Conservation (phyloP, 2,329 filamentous ascomycete genomes). For the Ceratocystis colombiana region DNA sequence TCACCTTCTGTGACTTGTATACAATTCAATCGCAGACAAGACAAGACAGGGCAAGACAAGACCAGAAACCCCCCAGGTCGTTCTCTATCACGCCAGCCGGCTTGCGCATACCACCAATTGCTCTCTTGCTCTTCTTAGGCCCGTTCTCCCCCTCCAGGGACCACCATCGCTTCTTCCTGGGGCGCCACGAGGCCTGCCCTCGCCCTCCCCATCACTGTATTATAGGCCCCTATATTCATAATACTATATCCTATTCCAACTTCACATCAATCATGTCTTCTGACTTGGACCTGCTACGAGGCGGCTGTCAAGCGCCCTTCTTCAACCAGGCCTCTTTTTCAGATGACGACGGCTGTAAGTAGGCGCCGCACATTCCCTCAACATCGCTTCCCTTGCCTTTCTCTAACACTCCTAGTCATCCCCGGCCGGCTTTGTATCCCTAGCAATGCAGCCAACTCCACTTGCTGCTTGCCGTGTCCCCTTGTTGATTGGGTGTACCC, state of each 20-base stretch:
- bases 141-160: too few species aligned
- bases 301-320: constrained; percentile 25
- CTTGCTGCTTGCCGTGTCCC: constrained; percentile 86
- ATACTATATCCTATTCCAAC: background rate
- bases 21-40: background rate
- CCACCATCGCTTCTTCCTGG: background rate
- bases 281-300: constrained; percentile 23
- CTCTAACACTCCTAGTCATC: constrained; percentile 38
- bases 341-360: constrained; percentile 26
- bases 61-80: background rate
- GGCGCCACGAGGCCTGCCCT: background rate
- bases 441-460: constrained; percentile 36
- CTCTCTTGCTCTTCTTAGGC: background rate
- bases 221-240: background rate
- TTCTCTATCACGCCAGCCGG: background rate
- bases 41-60: background rate
- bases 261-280: constrained; percentile 15
- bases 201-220: background rate
- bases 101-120: background rate
- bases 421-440: constrained; percentile 46
- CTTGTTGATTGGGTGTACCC: constrained; percentile 65
- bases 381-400: background rate
- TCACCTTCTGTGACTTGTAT: background rate
- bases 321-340: constrained; percentile 24
- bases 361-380: background rate